These are phyloP conservation scores for Mortierella claussenii DNA, from an alignment of 192 early-diverging fungal genomes.

Conservation along the genomic window DNA sequence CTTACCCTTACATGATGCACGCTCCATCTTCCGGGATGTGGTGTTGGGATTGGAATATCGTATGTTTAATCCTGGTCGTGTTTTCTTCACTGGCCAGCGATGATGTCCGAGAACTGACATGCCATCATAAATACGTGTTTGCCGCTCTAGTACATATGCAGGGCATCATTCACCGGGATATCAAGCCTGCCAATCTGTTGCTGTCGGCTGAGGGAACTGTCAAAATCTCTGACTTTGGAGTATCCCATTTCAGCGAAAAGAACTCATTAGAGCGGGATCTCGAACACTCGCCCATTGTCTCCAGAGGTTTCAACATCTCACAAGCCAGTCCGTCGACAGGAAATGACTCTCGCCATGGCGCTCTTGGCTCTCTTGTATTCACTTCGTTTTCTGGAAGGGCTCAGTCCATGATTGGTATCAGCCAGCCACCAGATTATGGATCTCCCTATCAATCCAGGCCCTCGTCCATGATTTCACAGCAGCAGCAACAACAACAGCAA, in stretches of 20 bases:
- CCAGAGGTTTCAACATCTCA: constrained; percentile 22
- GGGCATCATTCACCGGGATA: constrained; percentile 96
- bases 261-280: constrained; percentile 49
- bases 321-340: constrained; percentile 15
- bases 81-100: no score
- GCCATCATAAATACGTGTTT: no score
- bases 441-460: constrained; percentile 16
- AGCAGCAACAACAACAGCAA: no score
- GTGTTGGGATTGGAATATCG: constrained; percentile 92
- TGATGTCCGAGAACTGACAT: no score
- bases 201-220: constrained; percentile 76
- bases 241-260: constrained; percentile 82
- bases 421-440: constrained; percentile 1
- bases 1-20: constrained; percentile 68
- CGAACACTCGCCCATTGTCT: constrained; percentile 49
- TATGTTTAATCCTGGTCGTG: constrained; percentile 60
- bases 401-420: not conserved
- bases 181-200: constrained; percentile 97
- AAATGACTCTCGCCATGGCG: not conserved
- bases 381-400: constrained; percentile 11
- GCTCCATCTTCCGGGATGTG: constrained; percentile 87
- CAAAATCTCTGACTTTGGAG: constrained; percentile 99
- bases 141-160: constrained; percentile 80
- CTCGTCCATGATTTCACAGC: constrained; percentile 54
- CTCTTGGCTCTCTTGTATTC: constrained; percentile 47